These are phyloP conservation scores for Botrytis hyacinthi DNA, from an alignment of 2,329 filamentous ascomycete species.

Conservation along the genomic window DNA sequence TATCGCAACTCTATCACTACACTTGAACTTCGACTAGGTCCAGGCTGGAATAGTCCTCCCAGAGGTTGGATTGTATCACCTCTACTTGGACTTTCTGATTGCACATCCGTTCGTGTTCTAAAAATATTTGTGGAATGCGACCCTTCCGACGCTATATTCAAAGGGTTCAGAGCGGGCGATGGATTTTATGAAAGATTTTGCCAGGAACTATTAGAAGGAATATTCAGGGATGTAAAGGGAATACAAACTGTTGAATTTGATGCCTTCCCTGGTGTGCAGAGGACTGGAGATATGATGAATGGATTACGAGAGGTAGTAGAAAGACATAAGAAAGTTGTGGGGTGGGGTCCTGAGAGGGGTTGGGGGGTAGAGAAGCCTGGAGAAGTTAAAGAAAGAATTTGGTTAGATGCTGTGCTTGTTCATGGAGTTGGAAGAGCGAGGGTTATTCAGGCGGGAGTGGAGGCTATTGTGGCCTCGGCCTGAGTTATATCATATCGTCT, in stretches of 20 bases:
- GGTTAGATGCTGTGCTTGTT: slow-evolving; percentile 31
- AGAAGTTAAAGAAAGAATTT: slow-evolving; percentile 40
- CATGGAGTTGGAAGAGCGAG: slow-evolving; percentile 23
- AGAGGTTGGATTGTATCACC: slow-evolving; percentile 67
- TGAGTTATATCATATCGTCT: neutral
- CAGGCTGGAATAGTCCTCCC: slow-evolving; percentile 70
- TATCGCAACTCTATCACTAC: slow-evolving; percentile 61
- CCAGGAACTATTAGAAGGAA: slow-evolving; percentile 52
- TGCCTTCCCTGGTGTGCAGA: slow-evolving; percentile 63
- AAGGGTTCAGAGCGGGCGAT: slow-evolving; percentile 57
- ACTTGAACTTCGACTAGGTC: slow-evolving; percentile 69
- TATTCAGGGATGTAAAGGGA: slow-evolving; percentile 57
- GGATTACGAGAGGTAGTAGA: slow-evolving; percentile 55
- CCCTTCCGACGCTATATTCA: slow-evolving; percentile 64
- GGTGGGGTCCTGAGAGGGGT: slow-evolving; percentile 65
- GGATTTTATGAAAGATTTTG: slow-evolving; percentile 71
- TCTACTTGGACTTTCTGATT: slow-evolving; percentile 62
- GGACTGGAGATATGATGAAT: slow-evolving; percentile 62
- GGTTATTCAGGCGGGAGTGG: neutral
- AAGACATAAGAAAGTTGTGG: slow-evolving; percentile 51
- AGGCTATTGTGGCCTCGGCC: neutral
- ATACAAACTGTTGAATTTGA: slow-evolving; percentile 66
- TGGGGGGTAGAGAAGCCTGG: slow-evolving; percentile 50
- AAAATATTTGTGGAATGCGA: slow-evolving; percentile 71
- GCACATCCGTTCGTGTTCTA: slow-evolving; percentile 56